Evolutionary conservation across 2,329 filamentous ascomycete genomes (phyloP), one percentile per base, ranked within the genome.

Genomic region (Cladophialophora bantiana): DNA sequence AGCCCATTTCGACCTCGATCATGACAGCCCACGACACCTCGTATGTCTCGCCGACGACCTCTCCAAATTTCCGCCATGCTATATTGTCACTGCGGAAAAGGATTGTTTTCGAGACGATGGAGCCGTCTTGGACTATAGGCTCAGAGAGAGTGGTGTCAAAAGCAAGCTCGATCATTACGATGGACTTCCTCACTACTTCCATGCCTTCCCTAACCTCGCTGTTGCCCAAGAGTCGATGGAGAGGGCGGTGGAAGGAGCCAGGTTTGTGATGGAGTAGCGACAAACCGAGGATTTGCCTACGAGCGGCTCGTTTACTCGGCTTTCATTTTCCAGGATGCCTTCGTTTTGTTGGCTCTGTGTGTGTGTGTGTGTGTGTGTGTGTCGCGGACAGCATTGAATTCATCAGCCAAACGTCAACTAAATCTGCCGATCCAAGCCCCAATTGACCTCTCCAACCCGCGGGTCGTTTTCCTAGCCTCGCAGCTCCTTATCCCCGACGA

Each of bases 81-180:
- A 70, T 48, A 67, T 71, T 45, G 66, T 71, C 42, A 64, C 61
- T 15, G 68, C 69, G 15, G 67, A 71, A 34, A 71, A 71, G 55
- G 69, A 79, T 64, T 74, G 73, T 35, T 71, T 85, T 2, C 76
- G 85, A 4, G 85, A 87, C 66, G 84, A 86, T 60, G 83, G 76
- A 0, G 69, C 86, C 35, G 79, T 86, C 0, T 86, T 86, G 66
- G 83, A 85, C 67, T 72, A 79, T 42, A 70, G 81, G 1, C 71
- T 86, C 65, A 75, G 77, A 48, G 80, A 82, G 60, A 78, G 81
- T 35, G 76, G 75, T 1, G 79, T 85, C 7, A 72, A 76, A 69
- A 84, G 83, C 2, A 80, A 76, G 62, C 53, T 85, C 9, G 79
- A 84, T 68, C 72, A 81, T 5, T 83, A 80, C 70, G 70, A 76